A percentile compares a stretch with the other conserved stretches of the same genome.
Evolutionary conservation across 163 green algal genomes (phyloP).

Genomic region (Scenedesmus sp.): DNA sequence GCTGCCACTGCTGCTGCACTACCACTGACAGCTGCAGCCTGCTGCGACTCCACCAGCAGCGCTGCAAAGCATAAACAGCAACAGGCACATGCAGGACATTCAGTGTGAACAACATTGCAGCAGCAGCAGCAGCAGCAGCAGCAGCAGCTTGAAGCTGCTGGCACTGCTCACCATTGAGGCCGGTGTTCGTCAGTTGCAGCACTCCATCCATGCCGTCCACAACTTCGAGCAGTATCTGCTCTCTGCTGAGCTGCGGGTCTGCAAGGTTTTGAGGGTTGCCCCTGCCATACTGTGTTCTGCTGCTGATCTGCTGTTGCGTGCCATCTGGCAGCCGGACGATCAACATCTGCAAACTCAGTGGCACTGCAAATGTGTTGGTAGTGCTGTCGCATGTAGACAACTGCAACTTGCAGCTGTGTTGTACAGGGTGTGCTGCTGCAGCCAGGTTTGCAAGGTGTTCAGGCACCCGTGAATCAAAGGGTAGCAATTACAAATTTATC

Average conservation of each 20-base stretch:
- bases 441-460: no score
- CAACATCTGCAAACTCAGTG: background rate
- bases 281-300: background rate
- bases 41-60: background rate
- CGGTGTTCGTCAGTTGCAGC: conserved; percentile 38
- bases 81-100: background rate
- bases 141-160: conserved; percentile 26
- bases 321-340: background rate
- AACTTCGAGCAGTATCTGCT: conserved; percentile 17
- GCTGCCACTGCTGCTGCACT: conserved; percentile 6
- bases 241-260: conserved; percentile 10
- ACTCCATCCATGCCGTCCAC: conserved; percentile 15
- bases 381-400: background rate
- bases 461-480: no score
- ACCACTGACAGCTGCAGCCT: background rate
- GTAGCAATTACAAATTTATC: no score
- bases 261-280: conserved; percentile 1
- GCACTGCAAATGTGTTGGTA: no score
- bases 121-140: conserved; percentile 42
- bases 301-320: background rate
- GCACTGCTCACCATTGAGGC: conserved; percentile 40
- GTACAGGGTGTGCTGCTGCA: background rate
- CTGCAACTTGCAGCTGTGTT: no score
- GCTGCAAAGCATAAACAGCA: background rate
- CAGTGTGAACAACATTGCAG: background rate